Conservation (phyloP, 768 basidiomycete species). For the Rhodocollybia butyracea region DNA sequence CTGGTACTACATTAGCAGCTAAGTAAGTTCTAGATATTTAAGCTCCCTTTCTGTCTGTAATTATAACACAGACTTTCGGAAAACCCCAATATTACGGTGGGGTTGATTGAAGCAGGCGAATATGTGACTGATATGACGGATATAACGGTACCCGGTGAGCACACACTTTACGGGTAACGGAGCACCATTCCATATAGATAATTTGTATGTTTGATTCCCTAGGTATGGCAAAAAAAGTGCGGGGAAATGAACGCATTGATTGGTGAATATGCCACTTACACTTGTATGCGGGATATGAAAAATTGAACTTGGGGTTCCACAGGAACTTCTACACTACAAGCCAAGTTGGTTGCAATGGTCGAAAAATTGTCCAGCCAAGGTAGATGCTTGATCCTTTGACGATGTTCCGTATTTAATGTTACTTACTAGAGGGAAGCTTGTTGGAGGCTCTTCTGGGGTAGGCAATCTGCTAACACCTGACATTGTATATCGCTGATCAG, state of each 20-base stretch:
- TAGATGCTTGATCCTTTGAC: background rate
- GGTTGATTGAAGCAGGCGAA: conserved; percentile 33
- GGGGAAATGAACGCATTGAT: background rate
- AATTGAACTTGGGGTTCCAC: too few relatives aligned
- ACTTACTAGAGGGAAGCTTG: background rate
- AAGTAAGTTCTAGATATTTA: conserved; percentile 5
- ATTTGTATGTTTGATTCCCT: too few relatives aligned
- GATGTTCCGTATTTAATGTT: background rate
- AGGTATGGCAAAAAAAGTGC: conserved; percentile 4
- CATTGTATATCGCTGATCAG: background rate
- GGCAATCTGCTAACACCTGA: too few relatives aligned
- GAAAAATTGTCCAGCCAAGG: background rate
- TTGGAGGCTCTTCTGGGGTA: background rate
- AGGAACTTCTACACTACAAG: background rate
- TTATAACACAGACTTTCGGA: conserved; percentile 31
- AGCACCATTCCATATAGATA: too few relatives aligned
- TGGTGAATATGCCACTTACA: background rate
- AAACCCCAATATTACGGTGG: conserved; percentile 27
- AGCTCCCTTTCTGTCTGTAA: background rate
- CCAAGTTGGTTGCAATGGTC: background rate
- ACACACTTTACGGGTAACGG: too few relatives aligned
- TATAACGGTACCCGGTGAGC: conserved; percentile 19
- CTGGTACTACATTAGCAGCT: conserved; percentile 19
- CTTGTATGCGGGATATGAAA: too few relatives aligned
- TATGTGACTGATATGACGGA: conserved; percentile 12